Evolutionary conservation across 441 rosid genomes (phyloP).

Genomic region (Croton setiger): DNA sequence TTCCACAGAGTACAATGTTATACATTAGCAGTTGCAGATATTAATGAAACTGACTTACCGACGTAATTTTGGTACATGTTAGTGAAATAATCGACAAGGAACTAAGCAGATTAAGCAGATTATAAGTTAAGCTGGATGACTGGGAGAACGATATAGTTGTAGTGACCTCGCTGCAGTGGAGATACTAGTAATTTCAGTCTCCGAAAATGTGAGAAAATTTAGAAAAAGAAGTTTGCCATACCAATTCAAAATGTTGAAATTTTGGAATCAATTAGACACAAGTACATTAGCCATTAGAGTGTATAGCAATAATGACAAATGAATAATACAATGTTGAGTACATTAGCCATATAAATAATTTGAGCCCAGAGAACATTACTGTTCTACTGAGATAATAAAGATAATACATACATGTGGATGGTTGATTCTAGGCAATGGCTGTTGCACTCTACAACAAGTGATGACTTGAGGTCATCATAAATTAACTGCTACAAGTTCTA

Average conservation of each 20-base stretch:
- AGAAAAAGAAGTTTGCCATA: constrained; percentile 3
- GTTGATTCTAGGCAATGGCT: constrained; percentile 16
- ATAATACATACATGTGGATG: constrained; percentile 3
- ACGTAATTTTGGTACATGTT: constrained; percentile 23
- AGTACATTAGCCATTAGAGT: not conserved
- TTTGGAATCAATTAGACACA: not conserved
- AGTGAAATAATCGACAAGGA: constrained; percentile 23
- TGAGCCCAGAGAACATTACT: constrained; percentile 10
- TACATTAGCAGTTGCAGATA: too few relatives aligned
- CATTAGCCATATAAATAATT: not conserved
- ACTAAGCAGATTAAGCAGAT: constrained; percentile 33
- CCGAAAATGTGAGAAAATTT: constrained; percentile 18
- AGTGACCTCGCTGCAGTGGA: constrained; percentile 38
- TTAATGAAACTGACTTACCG: constrained; percentile 19
- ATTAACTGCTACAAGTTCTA: constrained; percentile 28
- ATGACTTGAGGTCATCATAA: constrained; percentile 16
- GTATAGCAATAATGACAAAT: not conserved
- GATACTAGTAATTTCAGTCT: constrained; percentile 32
- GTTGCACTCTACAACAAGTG: constrained; percentile 18
- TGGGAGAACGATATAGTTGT: constrained; percentile 31
- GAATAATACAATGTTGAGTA: not conserved
- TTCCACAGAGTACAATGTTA: too few relatives aligned
- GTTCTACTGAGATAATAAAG: constrained; percentile 1
- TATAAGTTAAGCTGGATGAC: constrained; percentile 33
- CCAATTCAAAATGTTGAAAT: not conserved